Evolutionary conservation across 805 yeast genomes (phyloP), one percentile per base, ranked within the genome.

Genomic region (Candida alai): DNA sequence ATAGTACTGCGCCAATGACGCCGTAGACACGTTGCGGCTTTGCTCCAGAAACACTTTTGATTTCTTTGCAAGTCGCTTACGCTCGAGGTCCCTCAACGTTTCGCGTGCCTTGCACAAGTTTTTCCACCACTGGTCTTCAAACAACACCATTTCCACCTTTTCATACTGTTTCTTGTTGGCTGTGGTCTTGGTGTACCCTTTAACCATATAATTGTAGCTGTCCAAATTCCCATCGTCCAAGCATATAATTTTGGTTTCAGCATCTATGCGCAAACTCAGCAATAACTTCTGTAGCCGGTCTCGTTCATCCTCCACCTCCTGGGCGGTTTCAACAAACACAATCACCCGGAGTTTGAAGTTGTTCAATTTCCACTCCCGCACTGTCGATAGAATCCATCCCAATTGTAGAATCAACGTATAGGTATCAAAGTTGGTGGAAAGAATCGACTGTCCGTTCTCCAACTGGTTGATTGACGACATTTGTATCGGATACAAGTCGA

Each of bases 401-500:
- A 93, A 65, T 52, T 93, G 99, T 39, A 94, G 63, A 43, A 93
- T 93, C 50, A 93, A 70, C 0, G 97, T 90, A 51, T 89, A 93
- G 0, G 99, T 93, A 56, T 93, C 99, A 53, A 93, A 88, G 51
- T 93, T 93, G 3, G 95, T 88, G 0, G 96, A 84, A 40, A 82
- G 52, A 1, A 84, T 79, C 12, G 82, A 76, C 35, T 74, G 74
- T 4, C 89, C 89, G 34, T 76, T 71, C 16, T 73, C 74, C 36
- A 80, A 76, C 29, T 76, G 69, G 33, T 86, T 76, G 27, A 80
- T 78, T 0, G 95, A 90, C 3, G 94, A 80, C 97, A 93, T 93
- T 51, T 93, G 98, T 45, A 93, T 89, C 0, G 99, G 98, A 56
- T 94, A 93, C 24, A 93, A 61, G 55, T 93, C 99, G 49, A 93